These are phyloP conservation scores for Rutidosis leptorrhynchoides DNA, from an alignment of 129 eudicot species.

Conservation along the genomic window DNA sequence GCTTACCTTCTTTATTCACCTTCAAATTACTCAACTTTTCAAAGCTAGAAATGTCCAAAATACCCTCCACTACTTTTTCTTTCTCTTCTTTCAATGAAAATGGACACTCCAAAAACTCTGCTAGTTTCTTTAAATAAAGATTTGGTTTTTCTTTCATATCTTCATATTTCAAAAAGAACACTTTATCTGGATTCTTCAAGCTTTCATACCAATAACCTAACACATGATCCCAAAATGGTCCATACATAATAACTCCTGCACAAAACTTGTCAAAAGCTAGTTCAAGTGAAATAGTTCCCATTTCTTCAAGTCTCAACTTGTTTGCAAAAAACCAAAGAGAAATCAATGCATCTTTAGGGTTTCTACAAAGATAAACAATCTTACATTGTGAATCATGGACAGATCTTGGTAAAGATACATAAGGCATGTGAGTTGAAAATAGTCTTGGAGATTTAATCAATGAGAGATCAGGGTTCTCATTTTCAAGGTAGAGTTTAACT, in stretches of 20 bases:
- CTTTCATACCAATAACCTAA: conserved; percentile 36
- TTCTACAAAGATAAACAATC: conserved; percentile 57
- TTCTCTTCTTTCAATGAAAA: conserved; percentile 44
- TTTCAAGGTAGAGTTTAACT: conserved; percentile 21
- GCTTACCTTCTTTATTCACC: conserved; percentile 52
- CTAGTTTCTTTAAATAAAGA: conserved; percentile 36
- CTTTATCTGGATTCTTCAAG: conserved; percentile 32
- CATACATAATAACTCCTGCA: conserved; percentile 36
- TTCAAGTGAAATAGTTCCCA: conserved; percentile 22
- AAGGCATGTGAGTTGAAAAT: conserved; percentile 48
- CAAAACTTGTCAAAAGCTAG: conserved; percentile 38
- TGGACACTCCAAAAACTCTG: conserved; percentile 47
- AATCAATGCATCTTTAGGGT: conserved; percentile 54
- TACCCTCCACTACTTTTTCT: conserved; percentile 30
- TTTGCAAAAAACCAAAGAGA: conserved; percentile 58
- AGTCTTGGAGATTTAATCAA: conserved; percentile 30
- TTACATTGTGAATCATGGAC: conserved; percentile 37
- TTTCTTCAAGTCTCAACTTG: conserved; percentile 32
- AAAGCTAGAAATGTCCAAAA: conserved; percentile 49
- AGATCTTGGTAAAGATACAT: conserved; percentile 28
- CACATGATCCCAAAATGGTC: conserved; percentile 54
- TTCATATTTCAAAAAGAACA: conserved; percentile 52
- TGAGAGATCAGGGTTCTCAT: conserved; percentile 26
- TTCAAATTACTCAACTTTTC: conserved; percentile 43
- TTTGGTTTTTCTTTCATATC: conserved; percentile 42